Evolutionary conservation across 2,329 filamentous ascomycete genomes (phyloP).

Genomic region (Thelonectria olida): DNA sequence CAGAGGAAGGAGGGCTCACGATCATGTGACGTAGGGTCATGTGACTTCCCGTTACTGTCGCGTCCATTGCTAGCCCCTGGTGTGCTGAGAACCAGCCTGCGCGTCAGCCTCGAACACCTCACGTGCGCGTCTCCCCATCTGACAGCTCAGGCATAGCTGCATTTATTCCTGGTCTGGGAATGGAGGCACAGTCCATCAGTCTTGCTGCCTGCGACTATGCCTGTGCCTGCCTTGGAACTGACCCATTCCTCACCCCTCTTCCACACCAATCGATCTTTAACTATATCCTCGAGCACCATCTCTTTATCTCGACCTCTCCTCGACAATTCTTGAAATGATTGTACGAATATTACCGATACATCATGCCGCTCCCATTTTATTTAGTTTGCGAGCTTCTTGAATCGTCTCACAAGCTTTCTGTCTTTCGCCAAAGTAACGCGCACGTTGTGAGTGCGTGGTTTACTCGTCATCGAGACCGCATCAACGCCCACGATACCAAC

Average conservation of each 20-base stretch:
- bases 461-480: slow-evolving; percentile 62
- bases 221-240: neutral
- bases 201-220: slow-evolving; percentile 24
- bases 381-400: slow-evolving; percentile 79
- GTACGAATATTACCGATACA: slow-evolving; percentile 9
- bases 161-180: neutral
- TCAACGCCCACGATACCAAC: slow-evolving; percentile 67
- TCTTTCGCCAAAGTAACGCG: slow-evolving; percentile 44
- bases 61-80: slow-evolving; percentile 22
- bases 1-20: no score
- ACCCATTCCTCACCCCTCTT: neutral
- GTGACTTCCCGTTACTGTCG: slow-evolving; percentile 46
- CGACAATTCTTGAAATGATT: slow-evolving; percentile 13
- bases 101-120: neutral
- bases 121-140: neutral
- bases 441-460: slow-evolving; percentile 74
- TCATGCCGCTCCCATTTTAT: slow-evolving; percentile 74
- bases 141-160: slow-evolving; percentile 2
- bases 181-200: slow-evolving; percentile 7
- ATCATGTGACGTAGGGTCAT: slow-evolving; percentile 28
- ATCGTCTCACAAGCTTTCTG: slow-evolving; percentile 62
- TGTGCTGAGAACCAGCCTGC: slow-evolving; percentile 7
- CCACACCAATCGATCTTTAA: neutral
- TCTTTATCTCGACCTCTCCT: slow-evolving; percentile 1
- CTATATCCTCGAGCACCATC: neutral